Percentiles rank a stretch among this genome's conserved stretches.
Evolutionary conservation across 2,329 filamentous ascomycete genomes (phyloP).

Genomic region (Calonectria pseudoreteaudii): DNA sequence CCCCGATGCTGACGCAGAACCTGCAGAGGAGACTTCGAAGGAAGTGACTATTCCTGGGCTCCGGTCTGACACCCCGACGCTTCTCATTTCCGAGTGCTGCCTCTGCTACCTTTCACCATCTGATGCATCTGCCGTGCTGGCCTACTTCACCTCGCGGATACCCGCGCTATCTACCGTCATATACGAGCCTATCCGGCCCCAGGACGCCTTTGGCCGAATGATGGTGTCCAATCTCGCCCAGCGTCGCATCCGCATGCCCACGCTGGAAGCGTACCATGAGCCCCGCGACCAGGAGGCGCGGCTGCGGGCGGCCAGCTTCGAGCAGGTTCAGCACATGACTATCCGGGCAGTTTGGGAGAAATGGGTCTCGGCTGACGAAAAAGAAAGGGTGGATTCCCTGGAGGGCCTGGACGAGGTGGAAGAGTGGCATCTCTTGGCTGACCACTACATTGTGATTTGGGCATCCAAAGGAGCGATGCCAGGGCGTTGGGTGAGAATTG

Average conservation of each 20-base stretch:
- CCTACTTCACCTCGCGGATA: conserved; percentile 70
- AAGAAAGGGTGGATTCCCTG: conserved; percentile 79
- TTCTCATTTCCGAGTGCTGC: conserved; percentile 95
- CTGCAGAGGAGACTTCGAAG: conserved; percentile 9
- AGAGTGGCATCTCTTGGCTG: conserved; percentile 88
- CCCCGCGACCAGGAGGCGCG: conserved; percentile 76
- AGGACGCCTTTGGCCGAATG: conserved; percentile 88
- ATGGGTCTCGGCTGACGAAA: conserved; percentile 80
- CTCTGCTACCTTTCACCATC: conserved; percentile 84
- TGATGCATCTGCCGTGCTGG: conserved; percentile 73
- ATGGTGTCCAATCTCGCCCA: conserved; percentile 92
- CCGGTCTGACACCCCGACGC: conserved; percentile 75
- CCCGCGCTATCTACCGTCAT: conserved; percentile 71
- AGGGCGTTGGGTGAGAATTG: conserved; percentile 34
- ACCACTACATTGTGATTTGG: conserved; percentile 93
- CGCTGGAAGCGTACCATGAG: conserved; percentile 78
- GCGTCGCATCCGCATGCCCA: conserved; percentile 86
- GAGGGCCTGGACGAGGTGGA: conserved; percentile 96
- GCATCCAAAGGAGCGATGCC: conserved; percentile 70
- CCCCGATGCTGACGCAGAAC: not conserved
- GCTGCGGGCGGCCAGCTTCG: conserved; percentile 75
- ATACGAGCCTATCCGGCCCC: conserved; percentile 89
- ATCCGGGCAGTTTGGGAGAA: conserved; percentile 75
- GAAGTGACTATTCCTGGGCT: conserved; percentile 51
- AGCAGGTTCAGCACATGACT: conserved; percentile 54